Evolutionary conservation across 192 early-diverging fungal genomes (phyloP), one percentile per base, ranked within the genome.

Genomic region (Umbelopsis sp.): DNA sequence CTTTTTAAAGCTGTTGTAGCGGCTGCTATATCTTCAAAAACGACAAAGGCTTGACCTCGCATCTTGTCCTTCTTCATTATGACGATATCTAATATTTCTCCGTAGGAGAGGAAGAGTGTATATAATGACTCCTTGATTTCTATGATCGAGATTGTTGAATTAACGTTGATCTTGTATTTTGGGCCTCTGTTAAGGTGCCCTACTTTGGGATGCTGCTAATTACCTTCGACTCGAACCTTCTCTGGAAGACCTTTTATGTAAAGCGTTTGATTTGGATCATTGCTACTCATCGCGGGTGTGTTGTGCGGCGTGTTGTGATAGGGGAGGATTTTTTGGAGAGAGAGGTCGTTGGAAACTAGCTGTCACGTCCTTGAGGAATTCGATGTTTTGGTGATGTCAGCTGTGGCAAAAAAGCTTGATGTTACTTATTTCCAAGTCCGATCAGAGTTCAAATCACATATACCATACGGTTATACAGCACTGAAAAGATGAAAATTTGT

Each of bases 41-140:
- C 96, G 24, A 99, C 79, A 77, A 95, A 97, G 0, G 98, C 98
- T 81, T 99, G 98, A 20, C 96, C 96, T 32, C 96, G 92, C 87
- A 94, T 91, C 52, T 89, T 91, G 31, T 78, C 71, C 9, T 91
- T 96, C 73, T 93, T 91, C 53, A 87, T 76, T 16, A 95, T 93
- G 11, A 95, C 94, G 22, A 99, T 90, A 77, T 95, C 95, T 22
- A 97, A 72, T 31, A 99, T 85, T 56, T 86, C 82, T 14, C 96
- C 98, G 75, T 95, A 95, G 4, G 92, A 82, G 17, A 93, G 87
- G 77, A 97, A 99, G 31, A 97, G 81, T 51, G 85, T 80, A 83
- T 95, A 95, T n/a, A 95, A 80, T 20, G 85, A 86, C 38, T 77
- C 72, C 65, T 87, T 85, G 51, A 94, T 74, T 69, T 94, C 92